Percentiles rank a stretch among this genome's conserved stretches.
These are phyloP conservation scores for Extremus antarcticus DNA, from an alignment of 495 filamentous ascomycete genomes.

Conservation along the genomic window DNA sequence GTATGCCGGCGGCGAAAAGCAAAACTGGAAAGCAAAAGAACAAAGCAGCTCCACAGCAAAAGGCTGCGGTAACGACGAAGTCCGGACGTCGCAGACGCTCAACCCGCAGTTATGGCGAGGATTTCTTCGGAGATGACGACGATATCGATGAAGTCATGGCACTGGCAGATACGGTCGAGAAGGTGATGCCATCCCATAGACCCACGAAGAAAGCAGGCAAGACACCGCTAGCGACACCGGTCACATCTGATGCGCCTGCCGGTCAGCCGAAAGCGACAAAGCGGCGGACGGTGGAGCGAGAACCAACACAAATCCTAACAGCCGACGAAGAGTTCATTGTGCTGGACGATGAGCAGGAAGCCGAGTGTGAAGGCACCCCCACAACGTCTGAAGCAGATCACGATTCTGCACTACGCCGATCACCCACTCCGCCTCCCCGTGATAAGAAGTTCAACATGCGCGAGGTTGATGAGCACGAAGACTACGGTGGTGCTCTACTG, in stretches of 20 bases:
- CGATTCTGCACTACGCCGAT: neutral
- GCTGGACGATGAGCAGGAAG: conserved; percentile 11
- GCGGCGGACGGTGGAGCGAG: neutral
- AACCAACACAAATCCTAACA: neutral
- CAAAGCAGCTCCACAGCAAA: too few species aligned
- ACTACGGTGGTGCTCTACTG: conserved; percentile 16
- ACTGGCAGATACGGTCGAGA: neutral
- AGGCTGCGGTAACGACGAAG: too few species aligned
- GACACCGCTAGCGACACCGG: neutral
- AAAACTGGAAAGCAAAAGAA: too few species aligned
- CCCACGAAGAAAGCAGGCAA: neutral
- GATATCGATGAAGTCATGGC: neutral
- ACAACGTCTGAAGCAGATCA: conserved; percentile 11
- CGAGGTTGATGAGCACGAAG: conserved; percentile 8
- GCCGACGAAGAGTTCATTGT: conserved; percentile 2
- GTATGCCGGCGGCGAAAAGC: neutral
- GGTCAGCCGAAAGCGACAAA: neutral
- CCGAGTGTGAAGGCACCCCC: conserved; percentile 17
- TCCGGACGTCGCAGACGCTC: too few species aligned
- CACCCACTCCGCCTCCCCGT: conserved; percentile 10
- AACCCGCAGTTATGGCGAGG: neutral
- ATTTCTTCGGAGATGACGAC: neutral
- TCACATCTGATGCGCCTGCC: neutral
- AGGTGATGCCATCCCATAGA: neutral
- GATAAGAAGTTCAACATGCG: conserved; percentile 11